These are phyloP conservation scores for Sporothrix inflata DNA, from an alignment of 2,329 filamentous ascomycete species.

Conservation along the genomic window DNA sequence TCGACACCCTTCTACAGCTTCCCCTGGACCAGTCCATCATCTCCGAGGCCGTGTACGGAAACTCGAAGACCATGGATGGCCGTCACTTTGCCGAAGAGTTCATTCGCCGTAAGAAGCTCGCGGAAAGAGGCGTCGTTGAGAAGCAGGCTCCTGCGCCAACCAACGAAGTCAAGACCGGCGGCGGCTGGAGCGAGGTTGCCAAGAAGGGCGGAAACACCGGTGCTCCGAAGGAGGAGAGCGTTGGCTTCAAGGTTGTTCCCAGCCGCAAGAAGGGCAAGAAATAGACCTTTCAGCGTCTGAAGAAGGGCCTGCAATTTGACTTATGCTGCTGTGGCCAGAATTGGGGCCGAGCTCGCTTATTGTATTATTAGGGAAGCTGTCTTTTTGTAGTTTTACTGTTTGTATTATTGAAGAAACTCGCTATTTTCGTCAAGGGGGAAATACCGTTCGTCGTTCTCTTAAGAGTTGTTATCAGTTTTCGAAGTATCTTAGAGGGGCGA, in stretches of 20 bases:
- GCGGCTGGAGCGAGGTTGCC: slow-evolving; percentile 95
- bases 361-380: no score
- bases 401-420: neutral
- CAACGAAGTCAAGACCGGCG: slow-evolving; percentile 50
- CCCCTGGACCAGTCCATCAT: slow-evolving; percentile 80
- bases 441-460: neutral
- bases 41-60: slow-evolving; percentile 85
- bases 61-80: slow-evolving; percentile 86
- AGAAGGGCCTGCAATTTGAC: neutral
- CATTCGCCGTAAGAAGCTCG: slow-evolving; percentile 86
- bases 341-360: neutral
- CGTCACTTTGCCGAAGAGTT: slow-evolving; percentile 95
- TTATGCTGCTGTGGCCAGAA: neutral
- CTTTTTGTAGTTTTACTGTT: neutral
- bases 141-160: slow-evolving; percentile 59
- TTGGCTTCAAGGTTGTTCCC: slow-evolving; percentile 85
- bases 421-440: neutral
- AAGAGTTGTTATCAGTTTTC: no score
- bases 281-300: slow-evolving; percentile 40
- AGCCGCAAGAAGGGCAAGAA: slow-evolving; percentile 91
- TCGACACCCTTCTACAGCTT: slow-evolving; percentile 73
- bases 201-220: slow-evolving; percentile 75
- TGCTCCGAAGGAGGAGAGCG: slow-evolving; percentile 46
- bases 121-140: slow-evolving; percentile 81
- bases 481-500: no score